These are phyloP conservation scores for Aspergillus baeticus DNA, from an alignment of 495 filamentous ascomycete genomes.

Conservation along the genomic window DNA sequence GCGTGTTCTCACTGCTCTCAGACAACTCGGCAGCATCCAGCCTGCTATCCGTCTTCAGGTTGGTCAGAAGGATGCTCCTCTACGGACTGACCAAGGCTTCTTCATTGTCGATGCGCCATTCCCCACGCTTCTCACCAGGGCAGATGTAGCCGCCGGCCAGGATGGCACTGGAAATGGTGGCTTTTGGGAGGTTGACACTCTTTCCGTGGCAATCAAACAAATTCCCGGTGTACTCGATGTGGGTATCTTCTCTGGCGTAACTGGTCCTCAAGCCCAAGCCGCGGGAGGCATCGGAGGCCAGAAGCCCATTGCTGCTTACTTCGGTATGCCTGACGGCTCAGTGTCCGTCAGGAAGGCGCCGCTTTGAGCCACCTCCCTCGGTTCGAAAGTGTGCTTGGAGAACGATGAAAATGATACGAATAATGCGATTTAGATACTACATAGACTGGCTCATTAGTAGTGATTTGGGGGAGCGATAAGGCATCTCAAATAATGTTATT, in stretches of 20 bases:
- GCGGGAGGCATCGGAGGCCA: conserved; percentile 68
- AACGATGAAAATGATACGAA: conserved; percentile 8
- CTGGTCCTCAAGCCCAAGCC: conserved; percentile 64
- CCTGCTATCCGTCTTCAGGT: conserved; percentile 68
- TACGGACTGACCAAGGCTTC: conserved; percentile 92
- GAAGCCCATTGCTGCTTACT: conserved; percentile 91
- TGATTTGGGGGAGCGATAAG: conserved; percentile 5
- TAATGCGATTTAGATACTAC: conserved; percentile 22
- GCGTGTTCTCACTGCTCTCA: conserved; percentile 66
- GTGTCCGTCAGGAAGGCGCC: conserved; percentile 52
- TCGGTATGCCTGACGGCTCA: conserved; percentile 81
- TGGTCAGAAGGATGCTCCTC: conserved; percentile 70
- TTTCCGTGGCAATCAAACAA: conserved; percentile 70
- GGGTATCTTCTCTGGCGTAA: conserved; percentile 80
- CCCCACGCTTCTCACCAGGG: conserved; percentile 59
- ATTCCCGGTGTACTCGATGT: conserved; percentile 90
- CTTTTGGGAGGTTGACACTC: conserved; percentile 72
- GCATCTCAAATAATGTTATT: neutral
- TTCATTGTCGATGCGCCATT: conserved; percentile 94
- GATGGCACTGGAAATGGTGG: conserved; percentile 54
- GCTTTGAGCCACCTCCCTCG: conserved; percentile 14
- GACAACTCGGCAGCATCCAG: conserved; percentile 64
- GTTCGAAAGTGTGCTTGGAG: neutral
- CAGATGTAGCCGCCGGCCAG: conserved; percentile 51
- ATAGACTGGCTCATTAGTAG: conserved; percentile 3